phyloP scores from a whole-genome alignment of 1,139 yeast genomes.

The Saccharomyces hybrid region DNA sequence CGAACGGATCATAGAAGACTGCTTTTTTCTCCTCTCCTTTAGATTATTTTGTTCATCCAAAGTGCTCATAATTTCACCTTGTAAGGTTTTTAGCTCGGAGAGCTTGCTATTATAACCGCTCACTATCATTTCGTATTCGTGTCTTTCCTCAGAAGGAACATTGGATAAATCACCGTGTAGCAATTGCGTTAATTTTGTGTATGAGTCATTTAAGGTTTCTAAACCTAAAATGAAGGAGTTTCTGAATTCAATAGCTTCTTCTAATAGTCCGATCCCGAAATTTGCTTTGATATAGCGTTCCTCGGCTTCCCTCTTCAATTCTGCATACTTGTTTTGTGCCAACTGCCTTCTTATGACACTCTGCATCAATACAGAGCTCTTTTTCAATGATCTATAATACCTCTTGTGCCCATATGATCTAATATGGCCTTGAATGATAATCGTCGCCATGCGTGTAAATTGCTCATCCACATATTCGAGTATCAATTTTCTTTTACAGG shows the following conservation, averaged over 20 bases:
- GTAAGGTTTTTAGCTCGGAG: neutral
- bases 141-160: neutral
- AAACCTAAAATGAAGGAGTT: neutral
- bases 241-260: neutral
- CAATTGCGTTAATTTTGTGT: neutral
- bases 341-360: constrained; percentile 64
- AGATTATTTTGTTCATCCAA: neutral
- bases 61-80: neutral
- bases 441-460: constrained; percentile 54
- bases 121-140: neutral
- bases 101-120: neutral
- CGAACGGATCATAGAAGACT: neutral
- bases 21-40: neutral
- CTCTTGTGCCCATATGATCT: constrained; percentile 21
- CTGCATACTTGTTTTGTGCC: constrained; percentile 57
- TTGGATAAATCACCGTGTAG: neutral
- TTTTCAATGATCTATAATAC: constrained; percentile 18
- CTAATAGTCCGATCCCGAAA: neutral
- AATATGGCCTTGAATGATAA: constrained; percentile 48
- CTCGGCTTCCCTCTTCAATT: constrained; percentile 55
- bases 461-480: constrained; percentile 42
- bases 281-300: constrained; percentile 25
- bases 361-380: constrained; percentile 63
- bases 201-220: neutral
- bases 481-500: constrained; percentile 59